Conservation (phyloP, 2,329 filamentous ascomycete species). For the Parascedosporium putredinis region DNA sequence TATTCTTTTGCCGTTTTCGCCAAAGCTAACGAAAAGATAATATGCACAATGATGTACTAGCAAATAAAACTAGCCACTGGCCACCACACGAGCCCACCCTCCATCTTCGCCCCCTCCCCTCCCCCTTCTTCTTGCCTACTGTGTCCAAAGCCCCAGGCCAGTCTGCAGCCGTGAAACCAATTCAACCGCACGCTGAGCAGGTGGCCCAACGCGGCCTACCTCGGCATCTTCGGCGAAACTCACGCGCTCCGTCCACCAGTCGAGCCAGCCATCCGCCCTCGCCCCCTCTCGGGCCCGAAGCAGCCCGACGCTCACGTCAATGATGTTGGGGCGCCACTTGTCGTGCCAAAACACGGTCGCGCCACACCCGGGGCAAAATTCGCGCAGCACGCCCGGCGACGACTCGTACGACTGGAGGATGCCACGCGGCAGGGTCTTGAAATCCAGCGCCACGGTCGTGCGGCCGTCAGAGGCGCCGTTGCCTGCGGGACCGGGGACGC, state of each 20-base stretch:
- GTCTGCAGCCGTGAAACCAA: neutral
- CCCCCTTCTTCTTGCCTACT: too few relatives aligned
- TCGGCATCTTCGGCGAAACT: conserved; percentile 47
- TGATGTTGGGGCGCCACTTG: conserved; percentile 37
- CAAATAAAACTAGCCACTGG: too few relatives aligned
- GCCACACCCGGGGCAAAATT: conserved; percentile 53
- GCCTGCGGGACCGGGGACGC: conserved; percentile 15
- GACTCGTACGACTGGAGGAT: conserved; percentile 44
- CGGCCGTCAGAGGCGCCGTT: neutral
- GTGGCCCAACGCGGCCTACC: conserved; percentile 18
- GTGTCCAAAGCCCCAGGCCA: neutral
- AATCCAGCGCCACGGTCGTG: conserved; percentile 21
- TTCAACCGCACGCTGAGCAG: conserved; percentile 16
- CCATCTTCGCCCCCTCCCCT: neutral
- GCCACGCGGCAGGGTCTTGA: conserved; percentile 24
- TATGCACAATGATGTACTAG: too few relatives aligned
- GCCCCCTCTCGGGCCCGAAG: conserved; percentile 39
- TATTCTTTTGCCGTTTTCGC: too few relatives aligned
- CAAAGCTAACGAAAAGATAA: too few relatives aligned
- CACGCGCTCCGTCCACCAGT: conserved; percentile 49
- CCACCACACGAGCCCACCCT: too few relatives aligned
- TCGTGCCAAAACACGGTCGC: conserved; percentile 56
- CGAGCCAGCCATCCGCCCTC: conserved; percentile 46
- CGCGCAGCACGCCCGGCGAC: conserved; percentile 40
- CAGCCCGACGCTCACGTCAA: conserved; percentile 55